Conservation (phyloP, 2,329 filamentous ascomycete species). For the Triangularia setosa region DNA sequence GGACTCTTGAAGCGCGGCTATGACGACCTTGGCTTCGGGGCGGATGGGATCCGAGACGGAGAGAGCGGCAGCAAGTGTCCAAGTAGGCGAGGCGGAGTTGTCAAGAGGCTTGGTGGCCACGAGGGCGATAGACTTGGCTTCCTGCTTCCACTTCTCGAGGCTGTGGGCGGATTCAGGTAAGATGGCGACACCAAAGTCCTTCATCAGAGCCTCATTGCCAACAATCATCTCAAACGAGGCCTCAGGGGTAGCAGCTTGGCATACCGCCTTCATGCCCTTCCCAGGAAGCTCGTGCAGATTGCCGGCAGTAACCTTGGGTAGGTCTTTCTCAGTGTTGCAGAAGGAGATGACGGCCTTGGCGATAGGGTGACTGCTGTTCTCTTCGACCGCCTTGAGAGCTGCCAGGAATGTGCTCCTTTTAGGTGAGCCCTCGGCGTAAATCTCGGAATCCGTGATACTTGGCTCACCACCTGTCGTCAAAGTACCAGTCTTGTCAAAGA, state of each 20-base stretch:
- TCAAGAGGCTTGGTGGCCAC: slow-evolving; percentile 41
- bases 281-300: slow-evolving; percentile 65
- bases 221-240: slow-evolving; percentile 53
- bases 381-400: slow-evolving; percentile 59
- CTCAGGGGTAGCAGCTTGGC: slow-evolving; percentile 32
- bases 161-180: slow-evolving; percentile 32
- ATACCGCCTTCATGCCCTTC: slow-evolving; percentile 62
- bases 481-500: slow-evolving; percentile 88
- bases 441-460: slow-evolving; percentile 54
- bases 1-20: slow-evolving; percentile 59
- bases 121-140: slow-evolving; percentile 63
- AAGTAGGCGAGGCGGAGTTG: slow-evolving; percentile 26
- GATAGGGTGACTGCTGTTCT: slow-evolving; percentile 70
- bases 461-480: slow-evolving; percentile 71
- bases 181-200: slow-evolving; percentile 42
- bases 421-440: slow-evolving; percentile 36
- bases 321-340: slow-evolving; percentile 41
- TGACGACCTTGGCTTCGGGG: slow-evolving; percentile 62
- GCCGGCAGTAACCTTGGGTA: slow-evolving; percentile 31
- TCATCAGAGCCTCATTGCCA: slow-evolving; percentile 70
- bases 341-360: slow-evolving; percentile 66
- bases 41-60: slow-evolving; percentile 80
- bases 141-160: slow-evolving; percentile 55
- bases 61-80: slow-evolving; percentile 60
- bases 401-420: slow-evolving; percentile 41